phyloP scores from a whole-genome alignment of 495 filamentous ascomycete genomes.

The Neurospora tetrasperma region DNA sequence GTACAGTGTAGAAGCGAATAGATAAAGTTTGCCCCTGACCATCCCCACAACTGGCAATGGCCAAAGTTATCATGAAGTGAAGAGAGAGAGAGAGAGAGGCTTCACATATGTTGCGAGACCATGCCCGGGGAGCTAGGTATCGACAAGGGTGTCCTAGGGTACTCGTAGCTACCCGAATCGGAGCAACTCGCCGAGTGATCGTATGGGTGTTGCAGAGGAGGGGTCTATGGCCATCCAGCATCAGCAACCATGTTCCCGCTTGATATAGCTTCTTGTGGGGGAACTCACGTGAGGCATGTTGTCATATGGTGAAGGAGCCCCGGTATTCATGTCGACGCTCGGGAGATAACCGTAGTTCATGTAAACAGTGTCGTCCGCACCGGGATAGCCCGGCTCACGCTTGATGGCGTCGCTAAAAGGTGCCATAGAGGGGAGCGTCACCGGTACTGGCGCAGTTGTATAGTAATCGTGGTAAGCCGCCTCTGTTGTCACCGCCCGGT shows the following conservation, averaged over 20 bases:
- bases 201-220: constrained; percentile 71
- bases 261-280: constrained; percentile 8
- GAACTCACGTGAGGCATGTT: constrained; percentile 62
- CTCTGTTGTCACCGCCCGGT: constrained; percentile 54
- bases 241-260: constrained; percentile 37
- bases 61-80: neutral
- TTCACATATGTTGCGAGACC: constrained; percentile 23
- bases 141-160: constrained; percentile 58
- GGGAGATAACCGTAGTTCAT: constrained; percentile 66
- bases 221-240: constrained; percentile 53
- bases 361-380: constrained; percentile 61
- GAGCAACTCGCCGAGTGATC: constrained; percentile 60
- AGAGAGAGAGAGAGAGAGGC: too few relatives aligned
- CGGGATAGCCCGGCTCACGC: constrained; percentile 37
- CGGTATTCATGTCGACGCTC: constrained; percentile 54
- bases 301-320: constrained; percentile 45
- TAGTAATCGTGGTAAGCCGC: constrained; percentile 57
- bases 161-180: constrained; percentile 45
- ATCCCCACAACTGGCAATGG: neutral
- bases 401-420: constrained; percentile 54
- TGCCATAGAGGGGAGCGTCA: constrained; percentile 55
- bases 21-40: neutral
- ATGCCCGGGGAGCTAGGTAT: constrained; percentile 54
- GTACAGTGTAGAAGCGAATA: neutral
- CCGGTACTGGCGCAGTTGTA: constrained; percentile 44